Evolutionary conservation across 345 rosid species (phyloP), one percentile per base, ranked within the genome.

Genomic region (Salix caprea): DNA sequence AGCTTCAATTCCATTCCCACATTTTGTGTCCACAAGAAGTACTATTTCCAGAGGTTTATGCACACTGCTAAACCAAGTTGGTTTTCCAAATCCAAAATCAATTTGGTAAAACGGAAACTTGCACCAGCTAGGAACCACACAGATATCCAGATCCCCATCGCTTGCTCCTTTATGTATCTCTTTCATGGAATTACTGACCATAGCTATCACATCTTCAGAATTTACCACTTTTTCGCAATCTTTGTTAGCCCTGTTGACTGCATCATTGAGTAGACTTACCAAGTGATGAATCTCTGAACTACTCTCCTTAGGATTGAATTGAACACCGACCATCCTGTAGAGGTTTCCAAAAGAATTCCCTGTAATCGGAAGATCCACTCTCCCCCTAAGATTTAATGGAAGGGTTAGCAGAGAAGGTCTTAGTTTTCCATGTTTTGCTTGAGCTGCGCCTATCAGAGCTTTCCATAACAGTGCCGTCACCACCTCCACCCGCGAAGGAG

Each of bases 391-490:
- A 40, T 76, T 76, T n/a, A 67, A 52, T 4, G 78, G 24, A 52
- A 67, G 30, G 40, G 54, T 23, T 8, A 76, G 78, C 48, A 52
- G 9, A 9, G 66, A 67, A 67, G 78, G 52, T 66, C 72, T 67
- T 32, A 67, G 15, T 36, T 67, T 26, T 34, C 50, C 66, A 1
- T 76, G 42, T 40, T 76, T 67, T 8, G 56, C 36, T 37, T 13
- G 67, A 26, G 52, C 18, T 2, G 24, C 23, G 5, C 65, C 39
- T n/a, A 76, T 76, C 9, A 67, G 12, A 67, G 73, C 78, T 79
- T 82, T 84, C 88, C 88, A 88, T 61, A 85, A 70, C 39, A 85
- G 74, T 16, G 85, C 89, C 1, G 83, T 80, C 68, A 88, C 78
- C 2, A 56, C 78, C 82, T 85, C 81, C 14, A 86, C 78, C 0